These are phyloP conservation scores for Pseudogymnoascus sp. DNA, from an alignment of 2,329 filamentous ascomycete genomes.

Conservation along the genomic window DNA sequence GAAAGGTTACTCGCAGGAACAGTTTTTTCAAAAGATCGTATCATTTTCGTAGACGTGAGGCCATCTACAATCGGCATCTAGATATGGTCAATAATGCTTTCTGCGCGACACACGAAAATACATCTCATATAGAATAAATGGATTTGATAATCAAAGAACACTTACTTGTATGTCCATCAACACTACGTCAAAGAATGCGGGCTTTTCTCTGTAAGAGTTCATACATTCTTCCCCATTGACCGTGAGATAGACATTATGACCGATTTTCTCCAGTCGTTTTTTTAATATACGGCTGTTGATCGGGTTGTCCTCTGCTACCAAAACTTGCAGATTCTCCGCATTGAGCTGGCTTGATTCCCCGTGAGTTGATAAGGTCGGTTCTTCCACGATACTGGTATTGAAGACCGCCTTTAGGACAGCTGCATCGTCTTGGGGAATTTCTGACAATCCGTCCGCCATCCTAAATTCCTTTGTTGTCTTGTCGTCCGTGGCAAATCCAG, in stretches of 20 bases:
- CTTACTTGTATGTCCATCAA: conserved; percentile 89
- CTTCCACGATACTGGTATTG: too few species aligned
- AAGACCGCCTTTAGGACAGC: too few species aligned
- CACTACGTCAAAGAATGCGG: conserved; percentile 62
- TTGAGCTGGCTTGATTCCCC: too few species aligned
- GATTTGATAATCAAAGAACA: conserved; percentile 16
- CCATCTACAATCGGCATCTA: conserved; percentile 93
- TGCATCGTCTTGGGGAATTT: conserved; percentile 10
- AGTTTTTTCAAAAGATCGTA: conserved; percentile 60
- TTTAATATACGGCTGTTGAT: conserved; percentile 76
- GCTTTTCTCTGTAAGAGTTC: conserved; percentile 55
- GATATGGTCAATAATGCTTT: background rate
- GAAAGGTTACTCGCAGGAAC: conserved; percentile 46
- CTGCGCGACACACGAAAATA: conserved; percentile 9
- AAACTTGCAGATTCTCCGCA: conserved; percentile 39
- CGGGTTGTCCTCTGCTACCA: conserved; percentile 83
- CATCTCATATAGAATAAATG: background rate
- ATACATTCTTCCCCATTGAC: conserved; percentile 83
- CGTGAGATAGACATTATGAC: conserved; percentile 63
- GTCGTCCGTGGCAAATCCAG: too few species aligned
- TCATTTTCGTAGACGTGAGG: conserved; percentile 73
- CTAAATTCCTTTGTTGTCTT: conserved; percentile 31
- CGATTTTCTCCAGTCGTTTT: conserved; percentile 69
- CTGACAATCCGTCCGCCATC: conserved; percentile 36
- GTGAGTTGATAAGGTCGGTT: too few species aligned